Conservation (phyloP, 768 basidiomycete genomes). For the Epithele typhae region DNA sequence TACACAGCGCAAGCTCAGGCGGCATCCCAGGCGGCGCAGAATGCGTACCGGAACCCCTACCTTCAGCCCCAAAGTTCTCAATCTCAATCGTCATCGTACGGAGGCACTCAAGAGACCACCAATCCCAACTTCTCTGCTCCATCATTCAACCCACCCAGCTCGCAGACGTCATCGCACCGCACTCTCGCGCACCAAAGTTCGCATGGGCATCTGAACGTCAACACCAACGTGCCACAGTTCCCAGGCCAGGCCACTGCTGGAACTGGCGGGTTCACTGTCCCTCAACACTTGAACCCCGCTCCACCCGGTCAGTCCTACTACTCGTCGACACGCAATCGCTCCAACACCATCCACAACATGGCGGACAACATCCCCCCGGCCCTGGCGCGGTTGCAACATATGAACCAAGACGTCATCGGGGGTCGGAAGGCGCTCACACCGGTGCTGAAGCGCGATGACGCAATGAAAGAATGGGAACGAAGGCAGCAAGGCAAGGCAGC, state of each 20-base stretch:
- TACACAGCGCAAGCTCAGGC: conserved; percentile 85
- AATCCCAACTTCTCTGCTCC: conserved; percentile 9
- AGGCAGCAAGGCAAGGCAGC: conserved; percentile 70
- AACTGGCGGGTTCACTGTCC: conserved; percentile 17
- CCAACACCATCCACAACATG: conserved; percentile 90
- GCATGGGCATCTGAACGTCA: conserved; percentile 39
- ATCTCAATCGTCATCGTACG: conserved; percentile 25
- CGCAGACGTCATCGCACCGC: conserved; percentile 34
- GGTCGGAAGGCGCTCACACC: conserved; percentile 86
- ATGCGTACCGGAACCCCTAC: conserved; percentile 77
- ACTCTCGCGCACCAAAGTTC: conserved; percentile 47
- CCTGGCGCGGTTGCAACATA: conserved; percentile 81
- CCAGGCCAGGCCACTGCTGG: conserved; percentile 12
- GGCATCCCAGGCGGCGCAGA: conserved; percentile 65
- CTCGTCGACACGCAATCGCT: conserved; percentile 65
- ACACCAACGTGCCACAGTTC: conserved; percentile 23
- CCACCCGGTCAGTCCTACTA: conserved; percentile 67
- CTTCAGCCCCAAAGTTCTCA: conserved; percentile 44
- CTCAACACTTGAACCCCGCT: conserved; percentile 37
- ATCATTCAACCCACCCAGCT: conserved; percentile 25
- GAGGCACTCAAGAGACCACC: conserved; percentile 21
- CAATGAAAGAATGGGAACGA: conserved; percentile 94
- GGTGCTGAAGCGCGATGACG: conserved; percentile 91
- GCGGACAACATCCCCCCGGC: conserved; percentile 94
- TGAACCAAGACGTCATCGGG: conserved; percentile 78